phyloP scores from a whole-genome alignment of 106 monocot genomes.

The Posidonia australis region DNA sequence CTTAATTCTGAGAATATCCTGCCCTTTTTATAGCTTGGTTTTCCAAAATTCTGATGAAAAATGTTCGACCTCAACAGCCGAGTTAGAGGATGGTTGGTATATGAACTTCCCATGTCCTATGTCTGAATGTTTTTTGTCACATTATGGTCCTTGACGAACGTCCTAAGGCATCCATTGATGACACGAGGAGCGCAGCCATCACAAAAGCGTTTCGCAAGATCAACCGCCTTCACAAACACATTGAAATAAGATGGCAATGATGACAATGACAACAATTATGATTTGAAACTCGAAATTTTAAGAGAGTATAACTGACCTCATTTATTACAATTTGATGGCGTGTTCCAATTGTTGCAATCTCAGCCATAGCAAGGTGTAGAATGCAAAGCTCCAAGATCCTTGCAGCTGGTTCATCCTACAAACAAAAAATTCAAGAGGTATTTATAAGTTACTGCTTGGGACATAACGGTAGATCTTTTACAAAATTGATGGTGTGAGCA shows the following conservation, averaged over 20 bases:
- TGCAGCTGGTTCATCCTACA: constrained; percentile 68
- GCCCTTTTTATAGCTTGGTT: not conserved
- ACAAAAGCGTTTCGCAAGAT: constrained; percentile 84
- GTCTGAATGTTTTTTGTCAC: constrained; percentile 5
- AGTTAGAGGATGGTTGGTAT: no score
- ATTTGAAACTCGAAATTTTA: not conserved
- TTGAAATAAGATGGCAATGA: not conserved
- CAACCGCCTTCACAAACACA: constrained; percentile 49
- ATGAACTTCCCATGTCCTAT: no score
- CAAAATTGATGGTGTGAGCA: not conserved
- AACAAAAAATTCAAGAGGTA: not conserved
- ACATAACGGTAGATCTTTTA: not conserved
- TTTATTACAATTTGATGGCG: constrained; percentile 89
- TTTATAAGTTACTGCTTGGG: not conserved
- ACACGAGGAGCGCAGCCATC: constrained; percentile 82
- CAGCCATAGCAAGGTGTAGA: constrained; percentile 92
- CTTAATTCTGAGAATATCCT: not conserved
- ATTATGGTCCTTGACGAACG: constrained; percentile 50
- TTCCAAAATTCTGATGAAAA: not conserved
- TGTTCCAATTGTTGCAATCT: constrained; percentile 57
- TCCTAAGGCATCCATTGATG: constrained; percentile 84
- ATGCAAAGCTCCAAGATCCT: constrained; percentile 93
- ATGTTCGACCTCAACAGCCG: no score
- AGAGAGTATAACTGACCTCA: constrained; percentile 33
- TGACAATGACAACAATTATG: not conserved